Evolutionary conservation across 73 alveolate species (phyloP).

Genomic region (Tetrahymena malaccensis): DNA sequence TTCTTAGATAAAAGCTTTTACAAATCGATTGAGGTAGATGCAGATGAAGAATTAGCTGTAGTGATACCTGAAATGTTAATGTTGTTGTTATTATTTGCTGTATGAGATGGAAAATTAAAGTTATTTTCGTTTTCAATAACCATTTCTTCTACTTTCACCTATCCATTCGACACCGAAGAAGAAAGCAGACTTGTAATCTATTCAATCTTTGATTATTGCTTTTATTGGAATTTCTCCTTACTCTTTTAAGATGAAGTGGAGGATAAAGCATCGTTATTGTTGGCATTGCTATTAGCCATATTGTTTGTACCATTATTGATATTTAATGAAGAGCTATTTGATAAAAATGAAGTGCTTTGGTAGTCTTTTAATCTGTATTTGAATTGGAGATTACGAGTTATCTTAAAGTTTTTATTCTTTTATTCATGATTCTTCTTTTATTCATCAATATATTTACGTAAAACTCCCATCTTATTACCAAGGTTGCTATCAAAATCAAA

Average conservation of each 20-base stretch:
- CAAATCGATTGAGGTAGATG: background rate
- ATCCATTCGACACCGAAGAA: background rate
- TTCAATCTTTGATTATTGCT: background rate
- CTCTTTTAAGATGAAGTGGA: background rate
- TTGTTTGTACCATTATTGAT: background rate
- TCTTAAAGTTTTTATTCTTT: background rate
- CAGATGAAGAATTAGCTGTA: background rate
- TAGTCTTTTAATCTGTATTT: background rate
- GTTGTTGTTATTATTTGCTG: background rate
- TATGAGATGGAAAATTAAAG: background rate
- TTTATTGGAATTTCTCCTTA: background rate
- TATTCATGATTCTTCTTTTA: background rate
- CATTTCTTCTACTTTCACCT: background rate
- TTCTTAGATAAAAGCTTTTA: background rate
- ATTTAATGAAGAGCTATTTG: background rate
- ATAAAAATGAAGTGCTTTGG: background rate
- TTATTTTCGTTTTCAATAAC: background rate
- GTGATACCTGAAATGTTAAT: background rate
- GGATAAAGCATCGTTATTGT: background rate
- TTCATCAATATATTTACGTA: background rate
- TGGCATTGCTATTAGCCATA: background rate
- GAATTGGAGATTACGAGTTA: background rate
- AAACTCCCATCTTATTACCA: background rate
- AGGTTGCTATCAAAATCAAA: background rate
- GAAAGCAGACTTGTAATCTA: background rate